These are phyloP conservation scores for Phialophora chinensis DNA, from an alignment of 2,329 filamentous ascomycete genomes.

Conservation along the genomic window DNA sequence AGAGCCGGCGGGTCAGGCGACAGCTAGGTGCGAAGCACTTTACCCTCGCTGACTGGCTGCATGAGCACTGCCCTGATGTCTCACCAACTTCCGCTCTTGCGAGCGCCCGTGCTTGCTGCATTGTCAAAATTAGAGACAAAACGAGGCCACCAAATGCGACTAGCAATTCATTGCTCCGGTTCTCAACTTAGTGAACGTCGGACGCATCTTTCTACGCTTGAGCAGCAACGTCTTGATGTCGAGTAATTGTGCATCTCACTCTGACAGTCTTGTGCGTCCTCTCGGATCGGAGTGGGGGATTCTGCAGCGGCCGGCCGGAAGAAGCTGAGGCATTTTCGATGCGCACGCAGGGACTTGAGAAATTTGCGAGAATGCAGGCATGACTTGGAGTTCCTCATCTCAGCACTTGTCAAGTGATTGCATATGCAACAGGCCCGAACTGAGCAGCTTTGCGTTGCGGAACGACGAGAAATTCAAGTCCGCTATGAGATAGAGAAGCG, in stretches of 20 bases:
- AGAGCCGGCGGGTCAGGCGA: slow-evolving; percentile 12
- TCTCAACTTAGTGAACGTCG: background rate
- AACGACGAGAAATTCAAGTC: background rate
- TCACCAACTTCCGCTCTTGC: slow-evolving; percentile 3
- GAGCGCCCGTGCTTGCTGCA: slow-evolving; percentile 1
- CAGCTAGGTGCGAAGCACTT: background rate
- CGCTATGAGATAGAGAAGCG: slow-evolving; percentile 1
- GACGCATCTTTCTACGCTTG: background rate
- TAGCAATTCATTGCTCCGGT: background rate
- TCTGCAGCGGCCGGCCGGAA: slow-evolving; percentile 4
- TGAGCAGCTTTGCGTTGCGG: background rate
- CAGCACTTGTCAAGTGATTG: slow-evolving; percentile 4
- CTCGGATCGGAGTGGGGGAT: slow-evolving; percentile 17
- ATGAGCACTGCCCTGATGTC: slow-evolving; percentile 17
- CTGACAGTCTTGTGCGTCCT: background rate
- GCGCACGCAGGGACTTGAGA: background rate
- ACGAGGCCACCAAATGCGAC: slow-evolving; percentile 3
- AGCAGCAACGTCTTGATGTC: background rate
- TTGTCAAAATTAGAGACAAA: slow-evolving; percentile 17
- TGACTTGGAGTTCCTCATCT: slow-evolving; percentile 6
- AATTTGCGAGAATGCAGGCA: background rate
- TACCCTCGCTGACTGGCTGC: background rate
- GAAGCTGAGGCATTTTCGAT: slow-evolving; percentile 16
- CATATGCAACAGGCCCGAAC: slow-evolving; percentile 6
- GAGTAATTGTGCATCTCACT: slow-evolving; percentile 6